Evolutionary conservation across 2,329 filamentous ascomycete species (phyloP).

Genomic region (Aspergillus hiratsukae): DNA sequence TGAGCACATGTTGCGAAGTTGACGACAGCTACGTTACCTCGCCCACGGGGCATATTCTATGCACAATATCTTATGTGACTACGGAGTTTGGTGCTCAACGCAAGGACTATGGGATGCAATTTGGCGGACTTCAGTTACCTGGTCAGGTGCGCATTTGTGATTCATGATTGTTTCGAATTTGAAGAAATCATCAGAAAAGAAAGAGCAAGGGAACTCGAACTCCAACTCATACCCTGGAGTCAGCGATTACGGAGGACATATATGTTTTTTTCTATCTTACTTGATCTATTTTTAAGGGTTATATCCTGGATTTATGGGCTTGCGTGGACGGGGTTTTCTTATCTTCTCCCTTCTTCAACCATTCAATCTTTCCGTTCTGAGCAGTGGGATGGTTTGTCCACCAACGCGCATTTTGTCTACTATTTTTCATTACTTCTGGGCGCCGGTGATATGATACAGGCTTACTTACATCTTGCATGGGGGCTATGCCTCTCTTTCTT

Average conservation of each 20-base stretch:
- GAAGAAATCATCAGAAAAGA: neutral
- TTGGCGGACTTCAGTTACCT: neutral
- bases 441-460: constrained; percentile 24
- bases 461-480: constrained; percentile 20
- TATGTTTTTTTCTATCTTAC: neutral
- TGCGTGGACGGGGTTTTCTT: neutral
- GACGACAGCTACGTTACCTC: neutral
- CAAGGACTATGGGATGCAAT: constrained; percentile 4
- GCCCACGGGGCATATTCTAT: neutral
- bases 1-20: neutral
- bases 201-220: neutral
- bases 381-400: constrained; percentile 10
- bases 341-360: neutral
- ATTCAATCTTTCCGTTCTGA: constrained; percentile 1
- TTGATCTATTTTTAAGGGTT: neutral
- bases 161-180: neutral
- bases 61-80: neutral
- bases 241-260: constrained; percentile 1
- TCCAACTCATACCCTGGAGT: constrained; percentile 1
- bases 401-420: constrained; percentile 16
- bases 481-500: constrained; percentile 1
- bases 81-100: constrained; percentile 1
- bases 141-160: neutral
- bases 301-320: constrained; percentile 1
- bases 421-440: constrained; percentile 17